phyloP scores from a whole-genome alignment of 345 rosid species.

The Syzygium aromaticum region DNA sequence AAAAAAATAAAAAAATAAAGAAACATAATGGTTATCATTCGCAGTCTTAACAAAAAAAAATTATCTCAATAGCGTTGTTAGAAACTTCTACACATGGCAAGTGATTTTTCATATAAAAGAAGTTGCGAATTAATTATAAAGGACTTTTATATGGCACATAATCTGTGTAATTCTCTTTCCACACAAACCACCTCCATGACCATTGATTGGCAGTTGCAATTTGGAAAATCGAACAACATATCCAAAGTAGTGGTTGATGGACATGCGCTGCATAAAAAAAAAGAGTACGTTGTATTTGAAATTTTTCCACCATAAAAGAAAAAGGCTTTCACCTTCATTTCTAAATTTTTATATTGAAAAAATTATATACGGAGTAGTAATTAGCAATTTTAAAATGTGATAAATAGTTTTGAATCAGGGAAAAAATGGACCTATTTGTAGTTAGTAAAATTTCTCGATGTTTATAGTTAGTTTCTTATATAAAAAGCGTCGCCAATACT shows the following conservation, averaged over 20 bases:
- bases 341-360: neutral
- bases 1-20: too few relatives aligned
- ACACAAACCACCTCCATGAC: neutral
- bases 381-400: neutral
- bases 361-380: neutral
- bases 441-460: neutral
- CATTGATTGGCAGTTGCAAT: neutral
- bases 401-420: neutral
- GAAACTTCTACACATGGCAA: neutral
- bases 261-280: neutral
- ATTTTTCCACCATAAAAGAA: neutral
- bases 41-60: neutral
- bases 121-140: neutral
- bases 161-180: too few relatives aligned
- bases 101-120: neutral
- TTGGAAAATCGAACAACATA: neutral
- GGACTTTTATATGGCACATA: neutral
- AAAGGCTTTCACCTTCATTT: neutral
- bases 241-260: neutral
- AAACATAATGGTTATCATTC: too few relatives aligned
- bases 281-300: neutral
- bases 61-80: neutral
- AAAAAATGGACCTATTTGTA: neutral
- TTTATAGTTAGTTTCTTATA: neutral
- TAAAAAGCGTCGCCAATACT: neutral